phyloP scores from a whole-genome alignment of 768 basidiomycete species.

The Auricularia sp. region DNA sequence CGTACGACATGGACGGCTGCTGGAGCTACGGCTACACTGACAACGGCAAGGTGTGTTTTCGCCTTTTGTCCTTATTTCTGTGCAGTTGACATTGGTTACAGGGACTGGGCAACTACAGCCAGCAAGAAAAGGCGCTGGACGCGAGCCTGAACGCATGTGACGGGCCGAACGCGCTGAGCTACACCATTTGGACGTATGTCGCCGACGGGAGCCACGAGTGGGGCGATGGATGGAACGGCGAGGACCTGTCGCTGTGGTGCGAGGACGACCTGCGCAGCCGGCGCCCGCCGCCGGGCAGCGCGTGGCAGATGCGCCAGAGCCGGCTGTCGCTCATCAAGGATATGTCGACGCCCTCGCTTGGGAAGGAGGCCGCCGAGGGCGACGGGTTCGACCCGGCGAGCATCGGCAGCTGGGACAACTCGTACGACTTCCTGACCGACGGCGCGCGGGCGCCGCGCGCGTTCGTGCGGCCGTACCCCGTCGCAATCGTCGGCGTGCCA shows the following conservation, averaged over 20 bases:
- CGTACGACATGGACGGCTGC: slow-evolving; percentile 88
- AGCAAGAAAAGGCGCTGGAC: slow-evolving; percentile 78
- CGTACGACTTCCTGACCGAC: slow-evolving; percentile 67
- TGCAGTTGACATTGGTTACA: background rate
- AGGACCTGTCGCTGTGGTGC: slow-evolving; percentile 88
- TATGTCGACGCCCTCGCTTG: background rate
- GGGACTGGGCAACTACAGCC: slow-evolving; percentile 61
- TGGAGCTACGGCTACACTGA: slow-evolving; percentile 60
- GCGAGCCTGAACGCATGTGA: slow-evolving; percentile 73
- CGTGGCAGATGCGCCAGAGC: no score
- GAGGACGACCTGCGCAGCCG: slow-evolving; percentile 45
- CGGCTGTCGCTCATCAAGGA: background rate
- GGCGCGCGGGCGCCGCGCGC: slow-evolving; percentile 80
- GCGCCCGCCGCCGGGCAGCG: background rate
- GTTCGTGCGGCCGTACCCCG: slow-evolving; percentile 77
- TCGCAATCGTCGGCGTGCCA: slow-evolving; percentile 59
- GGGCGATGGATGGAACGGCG: slow-evolving; percentile 96
- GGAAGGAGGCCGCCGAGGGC: background rate
- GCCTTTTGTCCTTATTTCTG: background rate
- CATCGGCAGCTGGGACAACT: slow-evolving; percentile 29
- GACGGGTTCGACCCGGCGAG: slow-evolving; percentile 6
- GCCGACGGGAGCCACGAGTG: slow-evolving; percentile 73
- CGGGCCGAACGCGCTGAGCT: slow-evolving; percentile 63
- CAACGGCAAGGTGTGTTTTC: slow-evolving; percentile 31
- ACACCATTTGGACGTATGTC: slow-evolving; percentile 84